phyloP scores from a whole-genome alignment of 805 yeast genomes.

The Schwanniomyces occidentalis region DNA sequence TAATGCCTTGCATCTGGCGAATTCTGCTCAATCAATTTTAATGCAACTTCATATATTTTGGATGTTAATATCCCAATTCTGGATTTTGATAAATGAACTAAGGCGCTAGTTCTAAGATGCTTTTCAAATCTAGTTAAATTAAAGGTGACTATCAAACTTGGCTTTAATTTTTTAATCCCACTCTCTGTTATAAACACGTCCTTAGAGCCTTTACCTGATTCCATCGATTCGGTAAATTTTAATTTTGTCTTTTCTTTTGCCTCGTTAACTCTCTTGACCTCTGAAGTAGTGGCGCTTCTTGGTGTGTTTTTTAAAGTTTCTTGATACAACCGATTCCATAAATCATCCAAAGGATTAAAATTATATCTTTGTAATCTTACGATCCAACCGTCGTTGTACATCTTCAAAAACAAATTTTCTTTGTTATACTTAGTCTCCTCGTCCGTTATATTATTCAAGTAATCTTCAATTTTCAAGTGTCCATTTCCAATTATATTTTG shows the following conservation, averaged over 20 bases:
- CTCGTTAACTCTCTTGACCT: constrained; percentile 47
- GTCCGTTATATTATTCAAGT: constrained; percentile 24
- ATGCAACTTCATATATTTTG: constrained; percentile 57
- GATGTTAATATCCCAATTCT: constrained; percentile 72
- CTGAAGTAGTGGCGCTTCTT: constrained; percentile 37
- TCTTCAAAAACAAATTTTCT: constrained; percentile 24
- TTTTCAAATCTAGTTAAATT: constrained; percentile 69
- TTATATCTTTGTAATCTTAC: constrained; percentile 29
- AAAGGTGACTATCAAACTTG: constrained; percentile 54
- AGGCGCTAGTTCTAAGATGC: constrained; percentile 60
- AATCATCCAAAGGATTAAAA: constrained; percentile 36
- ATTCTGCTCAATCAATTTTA: constrained; percentile 57
- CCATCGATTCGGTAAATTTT: constrained; percentile 34
- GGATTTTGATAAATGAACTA: constrained; percentile 62
- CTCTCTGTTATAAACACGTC: constrained; percentile 26
- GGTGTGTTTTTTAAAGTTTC: constrained; percentile 38
- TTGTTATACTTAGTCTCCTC: constrained; percentile 12
- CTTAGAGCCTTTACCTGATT: constrained; percentile 23
- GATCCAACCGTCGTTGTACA: constrained; percentile 41
- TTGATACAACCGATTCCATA: constrained; percentile 38
- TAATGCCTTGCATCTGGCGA: constrained; percentile 47
- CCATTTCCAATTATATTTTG: constrained; percentile 74
- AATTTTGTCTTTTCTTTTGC: constrained; percentile 58
- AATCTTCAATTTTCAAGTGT: constrained; percentile 57
- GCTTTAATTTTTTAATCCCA: constrained; percentile 47